Evolutionary conservation across 768 basidiomycete genomes (phyloP), one percentile per base, ranked within the genome.

Genomic region (Podaxis sp.): DNA sequence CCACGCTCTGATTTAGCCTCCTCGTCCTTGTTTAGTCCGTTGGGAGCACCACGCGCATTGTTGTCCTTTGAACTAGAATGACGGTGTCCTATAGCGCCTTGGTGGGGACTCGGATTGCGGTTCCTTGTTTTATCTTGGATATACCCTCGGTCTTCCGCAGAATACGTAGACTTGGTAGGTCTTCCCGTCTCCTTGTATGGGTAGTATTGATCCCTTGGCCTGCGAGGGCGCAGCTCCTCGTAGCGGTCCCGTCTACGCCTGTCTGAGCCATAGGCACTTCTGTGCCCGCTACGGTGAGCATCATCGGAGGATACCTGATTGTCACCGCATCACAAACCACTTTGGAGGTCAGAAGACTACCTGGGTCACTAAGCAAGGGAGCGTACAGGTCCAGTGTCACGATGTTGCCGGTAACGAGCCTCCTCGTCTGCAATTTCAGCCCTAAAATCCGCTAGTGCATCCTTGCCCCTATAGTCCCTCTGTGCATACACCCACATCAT

Each of bases 391-490:
- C 28, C 24, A 26, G 12, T 28, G 11, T 33, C 33, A 11, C 13
- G 46, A n/a, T 20, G 33, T 56, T 37, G 46, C 20, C 51, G 24
- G 15, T 17, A 36, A 15, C 24, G 24, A 8, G 53, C 37, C 30
- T 56, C 61, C 28, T 62, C 54, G 12, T 56, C 54, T 3, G 48
- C 33, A 12, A 62, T 20, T 38, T 49, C 36, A 30, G 61, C 54
- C 38, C 61, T 56, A 22, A 49, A 62, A 30, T 62, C 61, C 7
- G 53, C 37, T 7, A 62, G 44, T 7, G 33, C 54, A 15, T 62
- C 61, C 20, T 30, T 53, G 8, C 20, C 13, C 15, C 13, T 13
- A 3, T 22, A 36, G 2, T 24, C 33, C 5, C 30, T 50, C 44
- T 56, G 13, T 24, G 33, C 3, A 50, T 46, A 12, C 20, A 28